phyloP scores from a whole-genome alignment of 129 eudicot genomes.

The Arctium minus region DNA sequence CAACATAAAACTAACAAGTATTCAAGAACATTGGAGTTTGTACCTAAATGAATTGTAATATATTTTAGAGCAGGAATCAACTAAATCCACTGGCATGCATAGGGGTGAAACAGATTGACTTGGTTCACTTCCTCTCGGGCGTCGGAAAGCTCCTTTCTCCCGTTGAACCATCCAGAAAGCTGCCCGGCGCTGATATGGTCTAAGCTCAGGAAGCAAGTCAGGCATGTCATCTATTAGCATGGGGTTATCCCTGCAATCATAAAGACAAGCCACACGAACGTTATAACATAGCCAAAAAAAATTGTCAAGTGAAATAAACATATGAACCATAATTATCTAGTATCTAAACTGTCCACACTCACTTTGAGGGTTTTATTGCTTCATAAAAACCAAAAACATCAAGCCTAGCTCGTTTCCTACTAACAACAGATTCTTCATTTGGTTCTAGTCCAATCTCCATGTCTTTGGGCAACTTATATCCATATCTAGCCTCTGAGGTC shows the following conservation, averaged over 20 bases:
- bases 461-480: slow-evolving; percentile 32
- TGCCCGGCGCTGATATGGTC: slow-evolving; percentile 97
- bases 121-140: slow-evolving; percentile 32
- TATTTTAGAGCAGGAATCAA: slow-evolving; percentile 65
- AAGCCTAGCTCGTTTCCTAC: slow-evolving; percentile 47
- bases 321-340: slow-evolving; percentile 5
- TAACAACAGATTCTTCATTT: slow-evolving; percentile 34
- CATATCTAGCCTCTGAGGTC: slow-evolving; percentile 84
- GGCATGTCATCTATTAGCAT: slow-evolving; percentile 73
- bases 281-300: slow-evolving; percentile 7
- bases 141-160: slow-evolving; percentile 55
- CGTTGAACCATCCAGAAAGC: slow-evolving; percentile 93
- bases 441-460: slow-evolving; percentile 33
- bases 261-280: background rate
- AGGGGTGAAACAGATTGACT: slow-evolving; percentile 61
- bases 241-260: slow-evolving; percentile 55
- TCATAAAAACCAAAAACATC: slow-evolving; percentile 84
- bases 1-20: background rate
- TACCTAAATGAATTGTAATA: slow-evolving; percentile 94
- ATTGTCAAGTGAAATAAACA: background rate
- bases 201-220: slow-evolving; percentile 79
- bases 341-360: slow-evolving; percentile 32
- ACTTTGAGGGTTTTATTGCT: slow-evolving; percentile 98
- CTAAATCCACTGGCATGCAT: slow-evolving; percentile 70
- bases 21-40: slow-evolving; percentile 1